Evolutionary conservation across 495 filamentous ascomycete species (phyloP).

Genomic region (Bombardia bombarda): DNA sequence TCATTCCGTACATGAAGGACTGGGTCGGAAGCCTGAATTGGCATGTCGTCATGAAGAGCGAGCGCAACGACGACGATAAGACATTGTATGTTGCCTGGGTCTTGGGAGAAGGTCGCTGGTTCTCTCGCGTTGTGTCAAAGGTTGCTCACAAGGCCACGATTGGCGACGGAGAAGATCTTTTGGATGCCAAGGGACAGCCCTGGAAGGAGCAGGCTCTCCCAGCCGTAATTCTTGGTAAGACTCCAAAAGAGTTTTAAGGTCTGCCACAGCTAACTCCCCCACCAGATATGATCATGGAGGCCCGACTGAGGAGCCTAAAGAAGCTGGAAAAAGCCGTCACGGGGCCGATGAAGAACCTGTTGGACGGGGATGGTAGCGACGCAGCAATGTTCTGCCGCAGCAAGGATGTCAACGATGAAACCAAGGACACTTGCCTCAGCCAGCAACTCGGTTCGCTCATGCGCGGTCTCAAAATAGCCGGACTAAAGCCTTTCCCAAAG

Average conservation of each 20-base stretch:
- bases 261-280: too few relatives aligned
- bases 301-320: not conserved
- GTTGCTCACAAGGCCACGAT: constrained; percentile 12
- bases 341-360: constrained; percentile 1
- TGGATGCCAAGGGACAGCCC: constrained; percentile 4
- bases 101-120: constrained; percentile 13
- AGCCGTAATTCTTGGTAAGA: constrained; percentile 8
- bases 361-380: not conserved
- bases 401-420: constrained; percentile 1
- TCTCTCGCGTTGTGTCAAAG: constrained; percentile 4
- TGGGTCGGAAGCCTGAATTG: constrained; percentile 9
- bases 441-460: constrained; percentile 16
- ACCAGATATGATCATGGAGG: constrained; percentile 9
- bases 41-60: constrained; percentile 5
- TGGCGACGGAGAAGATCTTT: not conserved
- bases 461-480: constrained; percentile 2
- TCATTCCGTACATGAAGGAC: constrained; percentile 11
- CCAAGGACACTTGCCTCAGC: constrained; percentile 10
- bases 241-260: too few relatives aligned
- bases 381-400: constrained; percentile 6
- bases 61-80: constrained; percentile 9
- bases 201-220: constrained; percentile 12
- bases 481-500: constrained; percentile 6
- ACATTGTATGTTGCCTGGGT: constrained; percentile 14
- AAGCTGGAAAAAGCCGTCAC: constrained; percentile 3